Conservation (phyloP, 2,329 filamentous ascomycete species). For the Eutypa lata region DNA sequence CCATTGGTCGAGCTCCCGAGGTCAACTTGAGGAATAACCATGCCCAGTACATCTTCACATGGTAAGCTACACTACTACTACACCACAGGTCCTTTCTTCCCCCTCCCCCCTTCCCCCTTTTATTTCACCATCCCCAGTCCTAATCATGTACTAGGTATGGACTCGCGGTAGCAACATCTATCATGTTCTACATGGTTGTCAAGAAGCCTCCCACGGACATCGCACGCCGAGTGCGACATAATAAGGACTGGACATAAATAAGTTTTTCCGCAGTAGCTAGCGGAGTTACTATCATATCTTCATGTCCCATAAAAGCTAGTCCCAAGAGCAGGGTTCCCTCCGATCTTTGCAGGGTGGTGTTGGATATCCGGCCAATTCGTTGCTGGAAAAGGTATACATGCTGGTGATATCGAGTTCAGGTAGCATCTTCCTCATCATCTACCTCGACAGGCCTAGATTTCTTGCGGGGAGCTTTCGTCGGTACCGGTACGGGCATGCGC, state of each 20-base stretch:
- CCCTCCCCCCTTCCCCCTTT: background rate
- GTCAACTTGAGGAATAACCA: slow-evolving; percentile 96
- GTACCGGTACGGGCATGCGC: slow-evolving; percentile 62
- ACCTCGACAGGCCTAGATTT: slow-evolving; percentile 35
- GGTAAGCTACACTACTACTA: slow-evolving; percentile 55
- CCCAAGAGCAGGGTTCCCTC: too few relatives aligned
- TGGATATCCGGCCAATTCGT: too few relatives aligned
- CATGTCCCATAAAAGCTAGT: too few relatives aligned
- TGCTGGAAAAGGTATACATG: background rate
- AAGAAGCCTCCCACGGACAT: slow-evolving; percentile 78
- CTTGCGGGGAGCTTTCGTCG: slow-evolving; percentile 44
- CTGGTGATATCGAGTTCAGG: slow-evolving; percentile 19
- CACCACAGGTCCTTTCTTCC: background rate
- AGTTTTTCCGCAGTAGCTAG: slow-evolving; percentile 2
- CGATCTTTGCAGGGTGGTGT: too few relatives aligned
- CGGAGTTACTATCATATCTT: too few relatives aligned
- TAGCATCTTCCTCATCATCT: slow-evolving; percentile 39
- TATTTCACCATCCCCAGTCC: background rate
- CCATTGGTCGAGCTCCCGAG: slow-evolving; percentile 82
- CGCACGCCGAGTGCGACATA: slow-evolving; percentile 70
- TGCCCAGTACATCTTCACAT: slow-evolving; percentile 97
- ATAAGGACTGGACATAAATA: slow-evolving; percentile 64
- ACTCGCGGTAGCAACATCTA: slow-evolving; percentile 75
- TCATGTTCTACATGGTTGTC: slow-evolving; percentile 96
- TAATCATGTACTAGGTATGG: slow-evolving; percentile 65